phyloP scores from a whole-genome alignment of 768 basidiomycete genomes.

The Tylopilus balloui region DNA sequence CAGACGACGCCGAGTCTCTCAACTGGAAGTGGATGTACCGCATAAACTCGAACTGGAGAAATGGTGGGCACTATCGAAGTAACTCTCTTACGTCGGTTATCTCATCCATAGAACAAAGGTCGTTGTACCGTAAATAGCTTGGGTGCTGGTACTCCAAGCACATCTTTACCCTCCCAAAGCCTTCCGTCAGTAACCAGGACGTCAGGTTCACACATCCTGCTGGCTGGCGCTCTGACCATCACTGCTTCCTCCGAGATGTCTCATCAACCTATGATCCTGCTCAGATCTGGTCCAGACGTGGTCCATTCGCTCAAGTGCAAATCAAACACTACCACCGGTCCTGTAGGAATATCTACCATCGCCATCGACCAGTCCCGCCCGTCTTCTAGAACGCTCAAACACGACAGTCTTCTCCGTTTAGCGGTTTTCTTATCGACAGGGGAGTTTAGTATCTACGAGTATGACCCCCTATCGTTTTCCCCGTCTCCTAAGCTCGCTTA shows the following conservation, averaged over 20 bases:
- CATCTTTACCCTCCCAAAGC: conserved; percentile 1
- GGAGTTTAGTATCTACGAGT: conserved; percentile 56
- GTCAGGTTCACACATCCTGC: conserved; percentile 40
- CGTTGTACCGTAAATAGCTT: conserved; percentile 51
- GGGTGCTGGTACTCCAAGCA: conserved; percentile 9
- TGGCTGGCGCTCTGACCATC: conserved; percentile 59
- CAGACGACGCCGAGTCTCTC: conserved; percentile 28
- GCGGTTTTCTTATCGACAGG: conserved; percentile 64
- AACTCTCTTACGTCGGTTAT: conserved; percentile 13
- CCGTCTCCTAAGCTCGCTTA: conserved; percentile 43
- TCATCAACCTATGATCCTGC: conserved; percentile 16
- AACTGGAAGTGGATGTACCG: conserved; percentile 89
- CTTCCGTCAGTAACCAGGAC: not conserved
- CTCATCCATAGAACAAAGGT: conserved; percentile 41
- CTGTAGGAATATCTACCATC: conserved; percentile 54
- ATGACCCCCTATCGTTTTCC: conserved; percentile 45
- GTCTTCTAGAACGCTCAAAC: conserved; percentile 27
- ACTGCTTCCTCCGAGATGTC: conserved; percentile 44
- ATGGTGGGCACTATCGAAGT: conserved; percentile 43
- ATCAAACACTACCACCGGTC: conserved; percentile 31
- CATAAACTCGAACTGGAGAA: conserved; percentile 79
- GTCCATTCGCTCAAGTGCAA: conserved; percentile 43
- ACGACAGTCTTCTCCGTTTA: conserved; percentile 39
- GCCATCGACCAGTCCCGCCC: conserved; percentile 74
- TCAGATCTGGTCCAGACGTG: conserved; percentile 20